phyloP scores from a whole-genome alignment of 257 asterid species.

The Solanum infundibuliforme region DNA sequence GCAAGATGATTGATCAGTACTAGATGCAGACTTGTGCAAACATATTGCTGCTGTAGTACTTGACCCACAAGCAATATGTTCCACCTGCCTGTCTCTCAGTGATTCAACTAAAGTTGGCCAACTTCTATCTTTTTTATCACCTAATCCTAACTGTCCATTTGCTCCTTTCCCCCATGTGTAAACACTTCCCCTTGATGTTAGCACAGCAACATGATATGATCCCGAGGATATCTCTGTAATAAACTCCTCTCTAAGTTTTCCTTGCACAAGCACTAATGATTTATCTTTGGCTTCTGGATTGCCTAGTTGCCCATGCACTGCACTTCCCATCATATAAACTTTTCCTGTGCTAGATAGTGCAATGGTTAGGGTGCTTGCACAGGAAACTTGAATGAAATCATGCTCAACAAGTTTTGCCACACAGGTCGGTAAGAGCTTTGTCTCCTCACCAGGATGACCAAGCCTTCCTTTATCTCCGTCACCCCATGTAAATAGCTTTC shows the following conservation, averaged over 20 bases:
- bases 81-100: conserved; percentile 28
- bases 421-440: conserved; percentile 30
- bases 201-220: conserved; percentile 33
- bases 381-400: conserved; percentile 36
- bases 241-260: conserved; percentile 29
- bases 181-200: conserved; percentile 28
- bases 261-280: conserved; percentile 25
- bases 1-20: conserved; percentile 37
- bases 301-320: conserved; percentile 32
- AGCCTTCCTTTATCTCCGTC: conserved; percentile 43
- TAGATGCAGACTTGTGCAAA: conserved; percentile 34
- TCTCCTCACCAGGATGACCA: conserved; percentile 32
- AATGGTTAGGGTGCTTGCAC: conserved; percentile 27
- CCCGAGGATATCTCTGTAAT: conserved; percentile 31
- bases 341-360: conserved; percentile 28
- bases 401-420: conserved; percentile 28
- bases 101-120: conserved; percentile 35
- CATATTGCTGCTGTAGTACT: conserved; percentile 40
- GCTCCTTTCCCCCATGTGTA: conserved; percentile 39
- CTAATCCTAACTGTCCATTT: conserved; percentile 44
- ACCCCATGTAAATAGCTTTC: conserved; percentile 46
- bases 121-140: conserved; percentile 31
- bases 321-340: conserved; percentile 39
- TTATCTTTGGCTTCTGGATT: conserved; percentile 25
- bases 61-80: conserved; percentile 35